Percentiles rank a stretch among this genome's conserved stretches.
Evolutionary conservation across 1,284 basidiomycete genomes (phyloP).

Genomic region (Hortiboletus rubellus): DNA sequence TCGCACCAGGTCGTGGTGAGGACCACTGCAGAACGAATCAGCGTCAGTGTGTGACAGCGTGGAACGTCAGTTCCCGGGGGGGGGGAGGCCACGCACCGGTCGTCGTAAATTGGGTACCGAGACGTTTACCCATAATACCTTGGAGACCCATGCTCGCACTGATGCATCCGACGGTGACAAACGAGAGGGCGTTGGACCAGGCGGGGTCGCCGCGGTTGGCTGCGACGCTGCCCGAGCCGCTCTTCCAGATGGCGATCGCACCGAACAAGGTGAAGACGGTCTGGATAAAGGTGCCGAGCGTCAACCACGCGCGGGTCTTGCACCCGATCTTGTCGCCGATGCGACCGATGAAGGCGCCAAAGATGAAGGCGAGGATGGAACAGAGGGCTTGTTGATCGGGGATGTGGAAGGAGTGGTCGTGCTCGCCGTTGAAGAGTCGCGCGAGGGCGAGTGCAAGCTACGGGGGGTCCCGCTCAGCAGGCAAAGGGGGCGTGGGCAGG

Average conservation of each 20-base stretch:
- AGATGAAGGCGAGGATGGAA: slow-evolving; percentile 72
- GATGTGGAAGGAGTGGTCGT: slow-evolving; percentile 64
- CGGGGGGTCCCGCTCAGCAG: neutral
- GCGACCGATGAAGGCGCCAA: slow-evolving; percentile 72
- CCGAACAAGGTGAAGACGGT: slow-evolving; percentile 72
- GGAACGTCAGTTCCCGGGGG: neutral
- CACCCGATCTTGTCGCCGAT: slow-evolving; percentile 70
- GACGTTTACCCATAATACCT: slow-evolving; percentile 80
- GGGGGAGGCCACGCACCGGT: slow-evolving; percentile 49
- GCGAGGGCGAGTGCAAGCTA: slow-evolving; percentile 64
- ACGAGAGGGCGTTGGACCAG: slow-evolving; percentile 68
- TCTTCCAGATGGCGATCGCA: slow-evolving; percentile 66
- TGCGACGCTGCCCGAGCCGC: slow-evolving; percentile 57
- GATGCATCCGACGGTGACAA: slow-evolving; percentile 72
- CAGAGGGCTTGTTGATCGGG: slow-evolving; percentile 81
- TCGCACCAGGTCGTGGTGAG: slow-evolving; percentile 87
- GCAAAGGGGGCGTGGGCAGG: neutral
- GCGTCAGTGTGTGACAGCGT: too few species aligned
- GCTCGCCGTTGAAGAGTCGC: slow-evolving; percentile 60
- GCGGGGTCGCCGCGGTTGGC: slow-evolving; percentile 57
- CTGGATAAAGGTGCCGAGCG: slow-evolving; percentile 69
- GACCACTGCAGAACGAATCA: slow-evolving; percentile 44
- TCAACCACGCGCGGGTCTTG: slow-evolving; percentile 75
- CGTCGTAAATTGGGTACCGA: slow-evolving; percentile 76
- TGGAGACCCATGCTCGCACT: slow-evolving; percentile 78